A percentile compares a stretch with the other conserved stretches of the same genome.
These are phyloP conservation scores for Myotisia sp. DNA, from an alignment of 2,329 filamentous ascomycete genomes.

Conservation along the genomic window DNA sequence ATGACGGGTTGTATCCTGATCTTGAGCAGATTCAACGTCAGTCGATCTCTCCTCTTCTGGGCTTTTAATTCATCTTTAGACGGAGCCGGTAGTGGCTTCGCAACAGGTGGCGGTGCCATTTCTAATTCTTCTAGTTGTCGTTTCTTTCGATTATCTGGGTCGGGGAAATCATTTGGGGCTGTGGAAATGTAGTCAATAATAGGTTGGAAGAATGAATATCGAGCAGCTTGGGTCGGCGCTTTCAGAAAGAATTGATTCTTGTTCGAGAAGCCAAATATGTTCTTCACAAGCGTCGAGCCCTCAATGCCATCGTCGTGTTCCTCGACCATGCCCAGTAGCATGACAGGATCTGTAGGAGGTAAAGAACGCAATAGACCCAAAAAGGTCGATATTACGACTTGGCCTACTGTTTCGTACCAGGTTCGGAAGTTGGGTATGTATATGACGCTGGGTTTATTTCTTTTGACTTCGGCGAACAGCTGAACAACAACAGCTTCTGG, in stretches of 20 bases:
- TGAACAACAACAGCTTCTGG: constrained; percentile 81
- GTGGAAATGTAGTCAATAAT: constrained; percentile 66
- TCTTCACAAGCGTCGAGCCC: constrained; percentile 46
- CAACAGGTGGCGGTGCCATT: constrained; percentile 57
- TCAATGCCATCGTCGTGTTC: constrained; percentile 37
- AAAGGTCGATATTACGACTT: constrained; percentile 60
- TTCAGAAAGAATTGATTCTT: constrained; percentile 60
- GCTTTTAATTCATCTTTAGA: constrained; percentile 69
- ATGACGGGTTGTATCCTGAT: constrained; percentile 84
- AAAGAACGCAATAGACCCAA: constrained; percentile 66
- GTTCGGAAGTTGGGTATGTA: constrained; percentile 81
- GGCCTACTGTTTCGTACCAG: constrained; percentile 63
- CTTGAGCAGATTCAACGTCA: constrained; percentile 75
- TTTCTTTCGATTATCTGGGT: constrained; percentile 74
- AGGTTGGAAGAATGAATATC: constrained; percentile 65
- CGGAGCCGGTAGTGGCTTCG: constrained; percentile 44
- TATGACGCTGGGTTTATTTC: constrained; percentile 90
- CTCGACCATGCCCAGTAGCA: constrained; percentile 77
- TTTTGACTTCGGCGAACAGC: constrained; percentile 79
- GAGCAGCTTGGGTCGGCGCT: constrained; percentile 47
- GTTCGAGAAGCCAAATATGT: constrained; percentile 74
- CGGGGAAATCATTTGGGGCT: constrained; percentile 71
- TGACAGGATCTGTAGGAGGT: constrained; percentile 75
- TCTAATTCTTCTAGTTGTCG: constrained; percentile 64
- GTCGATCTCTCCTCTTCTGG: constrained; percentile 67